A percentile compares a stretch with the other conserved stretches of the same genome.
These are phyloP conservation scores for Exophiala sp. DNA, from an alignment of 2,329 filamentous ascomycete genomes.

Conservation along the genomic window DNA sequence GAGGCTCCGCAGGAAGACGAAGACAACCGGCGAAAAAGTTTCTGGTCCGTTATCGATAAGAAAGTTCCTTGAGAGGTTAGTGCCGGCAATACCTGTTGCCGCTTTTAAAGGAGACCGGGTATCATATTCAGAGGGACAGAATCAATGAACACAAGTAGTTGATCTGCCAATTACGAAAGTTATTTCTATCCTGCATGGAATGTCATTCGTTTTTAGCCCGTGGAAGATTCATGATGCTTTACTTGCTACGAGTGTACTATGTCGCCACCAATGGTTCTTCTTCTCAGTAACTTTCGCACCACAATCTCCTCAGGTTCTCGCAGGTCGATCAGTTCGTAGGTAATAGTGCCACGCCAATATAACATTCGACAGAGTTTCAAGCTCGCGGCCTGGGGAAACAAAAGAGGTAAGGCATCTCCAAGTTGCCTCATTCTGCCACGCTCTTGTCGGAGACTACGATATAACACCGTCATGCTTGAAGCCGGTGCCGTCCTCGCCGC, in stretches of 20 bases:
- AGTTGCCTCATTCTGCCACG: background rate
- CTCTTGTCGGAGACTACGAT: constrained; percentile 1
- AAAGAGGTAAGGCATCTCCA: background rate
- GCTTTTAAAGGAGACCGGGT: background rate
- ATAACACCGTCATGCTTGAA: background rate
- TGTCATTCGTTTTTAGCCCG: too few species aligned
- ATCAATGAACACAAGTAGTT: too few species aligned
- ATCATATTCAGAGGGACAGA: too few species aligned
- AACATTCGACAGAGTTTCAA: constrained; percentile 1
- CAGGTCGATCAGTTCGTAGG: constrained; percentile 1
- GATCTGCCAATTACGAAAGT: too few species aligned
- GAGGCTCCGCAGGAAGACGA: background rate
- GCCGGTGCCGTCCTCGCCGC: background rate
- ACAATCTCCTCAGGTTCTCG: background rate
- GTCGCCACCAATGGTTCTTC: constrained; percentile 4
- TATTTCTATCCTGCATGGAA: too few species aligned
- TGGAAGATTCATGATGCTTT: too few species aligned
- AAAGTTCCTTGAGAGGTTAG: background rate
- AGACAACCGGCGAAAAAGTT: constrained; percentile 3
- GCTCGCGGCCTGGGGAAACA: constrained; percentile 1
- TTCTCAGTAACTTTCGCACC: background rate
- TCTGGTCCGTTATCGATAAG: constrained; percentile 9
- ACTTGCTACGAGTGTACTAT: too few species aligned
- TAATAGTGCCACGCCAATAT: background rate
- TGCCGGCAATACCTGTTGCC: background rate